Base-by-base conservation (phyloP, 1,139 yeast species). In the Debaryomycetaceae sp. region DNA sequence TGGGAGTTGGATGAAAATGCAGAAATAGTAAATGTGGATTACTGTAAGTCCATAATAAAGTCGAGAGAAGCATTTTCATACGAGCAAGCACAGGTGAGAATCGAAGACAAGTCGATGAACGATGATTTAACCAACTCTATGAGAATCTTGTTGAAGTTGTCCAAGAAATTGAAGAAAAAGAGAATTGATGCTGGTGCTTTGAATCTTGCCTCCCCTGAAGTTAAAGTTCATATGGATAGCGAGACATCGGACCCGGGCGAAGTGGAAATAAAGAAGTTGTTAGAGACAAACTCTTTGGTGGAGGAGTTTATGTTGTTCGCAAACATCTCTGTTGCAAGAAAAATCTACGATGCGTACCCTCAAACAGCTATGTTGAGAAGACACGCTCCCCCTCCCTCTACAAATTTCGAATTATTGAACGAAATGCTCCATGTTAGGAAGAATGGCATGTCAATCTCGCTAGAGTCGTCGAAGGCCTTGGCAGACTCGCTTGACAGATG, bases 261-360 rank as follows among this genome's bases (percentile, higher is more conserved):
- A 56, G 97, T 94, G 38, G 98, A 92, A 61, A 83, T 92, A 50
- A 94, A 94, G 59, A 77, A 87, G 58, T 67, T 87, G 19, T 74
- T 86, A 37, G 98, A 88, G 42, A 92, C 98, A 2, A 94, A 92
- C 59, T 91, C 98, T 4, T 71, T 94, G 41, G 99, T 94, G 44
- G 99, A 94, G 64, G 99, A 94, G 63, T 94, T 94, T 64, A 94
- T 94, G 99, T 76, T 94, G 75, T 74, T 94, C 52, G 99, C 98
- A 40, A 94, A 94, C 58, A 92, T 91, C 41, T 83, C 96, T 13
- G 99, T 94, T 17, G 98, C 98, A 3, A 76, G 88, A 55, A 88
- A 87, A 60, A 92, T 92, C 36, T 87, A 81, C 60, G 95, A 88
- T 44, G 83, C 96, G 2, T 92, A 83, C 60, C 98, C 98, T 6